Evolutionary conservation across 108 stramenopile genomes (phyloP).

Genomic region (Cyclostephanos invisitatus): DNA sequence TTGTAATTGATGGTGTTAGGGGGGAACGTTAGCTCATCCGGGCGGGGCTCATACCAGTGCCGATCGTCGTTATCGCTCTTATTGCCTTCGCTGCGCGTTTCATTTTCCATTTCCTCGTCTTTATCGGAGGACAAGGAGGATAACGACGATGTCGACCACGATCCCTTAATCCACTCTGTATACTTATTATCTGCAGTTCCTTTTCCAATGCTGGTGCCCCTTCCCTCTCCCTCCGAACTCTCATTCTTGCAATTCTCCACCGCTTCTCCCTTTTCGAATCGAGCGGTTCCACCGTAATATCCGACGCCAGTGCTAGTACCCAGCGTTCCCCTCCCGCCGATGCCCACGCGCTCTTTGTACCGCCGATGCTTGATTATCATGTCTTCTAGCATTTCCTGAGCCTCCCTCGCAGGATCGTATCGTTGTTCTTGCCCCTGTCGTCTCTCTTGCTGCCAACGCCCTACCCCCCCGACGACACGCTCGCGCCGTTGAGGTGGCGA

Average conservation of each 20-base stretch:
- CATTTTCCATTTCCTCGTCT: background rate
- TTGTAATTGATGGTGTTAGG: conserved; percentile 55
- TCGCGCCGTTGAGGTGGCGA: background rate
- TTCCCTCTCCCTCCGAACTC: conserved; percentile 2
- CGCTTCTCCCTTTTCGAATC: conserved; percentile 19
- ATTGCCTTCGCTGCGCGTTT: background rate
- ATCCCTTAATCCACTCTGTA: conserved; percentile 29
- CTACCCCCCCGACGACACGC: conserved; percentile 6
- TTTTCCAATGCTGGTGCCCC: background rate
- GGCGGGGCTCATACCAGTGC: conserved; percentile 48
- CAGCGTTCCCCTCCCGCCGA: conserved; percentile 24
- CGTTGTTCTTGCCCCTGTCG: background rate
- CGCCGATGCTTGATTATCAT: conserved; percentile 45
- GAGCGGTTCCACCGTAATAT: conserved; percentile 9
- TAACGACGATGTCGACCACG: background rate
- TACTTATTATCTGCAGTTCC: conserved; percentile 5
- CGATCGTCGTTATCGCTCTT: conserved; percentile 11
- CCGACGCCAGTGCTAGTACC: conserved; percentile 6
- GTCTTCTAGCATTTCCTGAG: conserved; percentile 46
- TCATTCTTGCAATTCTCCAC: conserved; percentile 8
- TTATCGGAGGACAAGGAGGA: background rate
- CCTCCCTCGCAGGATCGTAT: conserved; percentile 50
- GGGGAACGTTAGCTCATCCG: conserved; percentile 44
- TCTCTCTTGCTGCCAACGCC: background rate
- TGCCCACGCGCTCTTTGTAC: conserved; percentile 31